Evolutionary conservation across 2,329 filamentous ascomycete species (phyloP).

Genomic region (Taxawa tesnikishii): DNA sequence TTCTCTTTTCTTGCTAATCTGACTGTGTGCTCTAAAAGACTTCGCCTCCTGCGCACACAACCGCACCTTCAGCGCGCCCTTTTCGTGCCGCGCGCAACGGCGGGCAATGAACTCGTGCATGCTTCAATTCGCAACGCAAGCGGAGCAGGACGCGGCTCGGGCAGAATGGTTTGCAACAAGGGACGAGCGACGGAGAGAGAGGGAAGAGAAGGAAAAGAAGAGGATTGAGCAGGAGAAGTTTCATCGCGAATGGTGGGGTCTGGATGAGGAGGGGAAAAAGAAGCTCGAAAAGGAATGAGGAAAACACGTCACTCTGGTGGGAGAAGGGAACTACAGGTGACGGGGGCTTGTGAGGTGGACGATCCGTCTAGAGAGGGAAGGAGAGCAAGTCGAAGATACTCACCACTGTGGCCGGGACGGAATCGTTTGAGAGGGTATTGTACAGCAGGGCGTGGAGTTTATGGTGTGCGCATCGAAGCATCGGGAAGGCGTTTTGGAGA

Average conservation of each 20-base stretch:
- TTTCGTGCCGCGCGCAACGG: constrained; percentile 69
- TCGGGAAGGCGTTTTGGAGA: too few species aligned
- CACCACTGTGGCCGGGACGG: too few species aligned
- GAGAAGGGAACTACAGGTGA: too few species aligned
- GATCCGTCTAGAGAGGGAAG: too few species aligned
- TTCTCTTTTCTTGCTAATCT: too few species aligned
- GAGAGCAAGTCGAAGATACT: too few species aligned
- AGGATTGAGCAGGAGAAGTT: constrained; percentile 30
- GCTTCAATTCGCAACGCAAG: constrained; percentile 70
- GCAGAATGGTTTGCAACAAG: constrained; percentile 85
- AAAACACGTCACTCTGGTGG: background rate
- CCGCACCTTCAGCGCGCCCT: constrained; percentile 78
- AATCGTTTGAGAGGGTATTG: too few species aligned
- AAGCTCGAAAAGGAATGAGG: constrained; percentile 6
- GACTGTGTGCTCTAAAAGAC: constrained; percentile 51
- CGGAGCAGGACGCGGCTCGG: constrained; percentile 74
- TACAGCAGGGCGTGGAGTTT: too few species aligned
- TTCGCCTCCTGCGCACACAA: constrained; percentile 84
- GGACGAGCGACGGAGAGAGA: constrained; percentile 55
- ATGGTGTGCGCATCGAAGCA: too few species aligned
- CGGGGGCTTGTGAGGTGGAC: too few species aligned
- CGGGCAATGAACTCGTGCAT: constrained; percentile 91
- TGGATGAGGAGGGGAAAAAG: constrained; percentile 24
- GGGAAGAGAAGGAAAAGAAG: constrained; percentile 42
- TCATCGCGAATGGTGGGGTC: constrained; percentile 39